Evolutionary conservation across 805 yeast species (phyloP), one percentile per base, ranked within the genome.

Genomic region (Sporopachydermia lactativora): DNA sequence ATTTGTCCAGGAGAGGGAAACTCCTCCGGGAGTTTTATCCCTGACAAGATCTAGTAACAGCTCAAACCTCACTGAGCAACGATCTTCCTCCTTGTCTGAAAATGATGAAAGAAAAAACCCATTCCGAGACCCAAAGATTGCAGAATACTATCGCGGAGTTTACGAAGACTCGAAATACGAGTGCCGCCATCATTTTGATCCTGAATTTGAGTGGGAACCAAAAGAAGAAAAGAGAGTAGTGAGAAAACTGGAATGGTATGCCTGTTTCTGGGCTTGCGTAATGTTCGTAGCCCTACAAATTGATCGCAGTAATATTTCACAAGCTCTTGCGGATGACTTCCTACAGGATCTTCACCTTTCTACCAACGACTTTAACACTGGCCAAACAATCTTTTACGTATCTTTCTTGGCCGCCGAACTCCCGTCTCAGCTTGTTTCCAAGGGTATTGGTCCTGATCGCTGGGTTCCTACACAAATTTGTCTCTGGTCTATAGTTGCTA

Each of bases 361-460:
- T n/a, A 74, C 79, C 11, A 59, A 70, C 48, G 71, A 77, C 43
- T 75, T 67, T 52, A 79, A 78, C 53, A 52, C 62, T 34, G 85
- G 81, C 16, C 68, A 63, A 44, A 73, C 79, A 3, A 62, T 77
- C 35, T 69, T 69, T 48, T 59, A 64, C 44, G 60, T 73, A 4
- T 61, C 70, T 37, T 77, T 78, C 49, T 53, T 77, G 40, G 49
- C 59, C 16, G 71, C 79, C 14, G 84, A 78, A 52, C 53, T 77
- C 8, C 84, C 84, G 0, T 75, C 81, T 2, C 82, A 77, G 50
- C 60, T 77, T 46, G 61, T 77, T 19, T 70, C 80, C n/a, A 77
- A 78, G 53, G 65, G 63, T 41, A 40, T 77, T 28, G 85, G 84
- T 11, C 71, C 80, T 3, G 82, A 76, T 49, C 48, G 62, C 17